Evolutionary conservation across 1,284 basidiomycete genomes (phyloP), one percentile per base, ranked within the genome.

Genomic region (Agroathelia rolfsii): DNA sequence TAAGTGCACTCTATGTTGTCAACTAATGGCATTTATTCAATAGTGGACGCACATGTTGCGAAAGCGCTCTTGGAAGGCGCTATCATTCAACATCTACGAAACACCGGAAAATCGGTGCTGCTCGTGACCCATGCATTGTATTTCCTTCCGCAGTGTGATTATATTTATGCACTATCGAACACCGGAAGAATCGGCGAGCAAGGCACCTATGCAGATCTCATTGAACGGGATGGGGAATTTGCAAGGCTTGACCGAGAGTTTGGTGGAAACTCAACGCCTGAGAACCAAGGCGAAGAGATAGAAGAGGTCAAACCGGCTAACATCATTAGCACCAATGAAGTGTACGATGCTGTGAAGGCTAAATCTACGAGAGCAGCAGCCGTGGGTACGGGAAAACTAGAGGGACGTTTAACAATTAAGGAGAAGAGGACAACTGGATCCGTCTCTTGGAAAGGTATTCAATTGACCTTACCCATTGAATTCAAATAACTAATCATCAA

Each of bases 111-210:
- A 53, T 78, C 80, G 0, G 70, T 80, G 14, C 62, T 76, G 18
- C 61, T 79, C 25, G 80, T 82, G 33, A 86, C 81, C 0, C 80
- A 85, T 45, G 78, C 78, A 0, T 55, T 84, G 4, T 79, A 84
- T 50, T 78, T 85, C 54, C 60, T 84, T 4, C 71, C 76, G 0
- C 63, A 70, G 33, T 75, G 72, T 39, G 74, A 80, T 50, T 70
- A 72, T 41, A 70, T 84, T 34, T 82, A 78, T 48, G 72, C 70
- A 1, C 47, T 83, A 38, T n/a, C n/a, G n/a, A 53, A 65, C 21
- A 55, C 66, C 35, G 82, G 81, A 0, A 47, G 48, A 5, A 69
- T 86, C 35, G 62, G 64, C 6, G 80, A 83, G 45, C 64, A 73
- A 32, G 82, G 82, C 0, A 75, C 76, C 0, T 84, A 72, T 46